A percentile compares a stretch with the other conserved stretches of the same genome.
Evolutionary conservation across 2,329 filamentous ascomycete species (phyloP).

Genomic region (Microdochium paspali): DNA sequence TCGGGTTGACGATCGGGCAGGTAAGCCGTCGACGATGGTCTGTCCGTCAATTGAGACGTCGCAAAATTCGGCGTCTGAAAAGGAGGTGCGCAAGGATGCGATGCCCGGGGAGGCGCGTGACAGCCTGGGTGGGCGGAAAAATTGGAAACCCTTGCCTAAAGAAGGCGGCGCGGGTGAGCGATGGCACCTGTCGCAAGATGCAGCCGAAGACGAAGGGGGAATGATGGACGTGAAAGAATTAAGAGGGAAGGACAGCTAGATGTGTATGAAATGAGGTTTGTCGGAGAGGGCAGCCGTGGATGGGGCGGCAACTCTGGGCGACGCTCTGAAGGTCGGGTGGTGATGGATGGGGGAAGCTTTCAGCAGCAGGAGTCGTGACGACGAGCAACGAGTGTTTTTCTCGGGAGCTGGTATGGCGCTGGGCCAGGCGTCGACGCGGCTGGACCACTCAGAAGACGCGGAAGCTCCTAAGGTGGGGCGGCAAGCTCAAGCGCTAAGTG

Average conservation of each 20-base stretch:
- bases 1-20: neutral
- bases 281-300: neutral
- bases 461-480: neutral
- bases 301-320: neutral
- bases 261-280: neutral
- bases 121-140: neutral
- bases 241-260: neutral
- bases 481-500: too few species aligned
- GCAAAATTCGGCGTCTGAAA: neutral
- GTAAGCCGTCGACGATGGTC: neutral
- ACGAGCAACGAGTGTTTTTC: neutral
- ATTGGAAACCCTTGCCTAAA: neutral
- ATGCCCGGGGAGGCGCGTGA: neutral
- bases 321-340: neutral
- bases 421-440: neutral
- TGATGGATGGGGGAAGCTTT: neutral
- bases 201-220: neutral
- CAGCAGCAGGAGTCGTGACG: neutral
- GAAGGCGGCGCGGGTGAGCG: neutral
- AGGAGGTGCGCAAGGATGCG: neutral
- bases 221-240: slow-evolving; percentile 1
- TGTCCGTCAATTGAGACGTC: neutral
- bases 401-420: neutral
- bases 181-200: neutral
- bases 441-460: neutral